Base-by-base conservation (phyloP, 192 early-diverging fungal species). In the Phlyctochytrium arcticum region DNA sequence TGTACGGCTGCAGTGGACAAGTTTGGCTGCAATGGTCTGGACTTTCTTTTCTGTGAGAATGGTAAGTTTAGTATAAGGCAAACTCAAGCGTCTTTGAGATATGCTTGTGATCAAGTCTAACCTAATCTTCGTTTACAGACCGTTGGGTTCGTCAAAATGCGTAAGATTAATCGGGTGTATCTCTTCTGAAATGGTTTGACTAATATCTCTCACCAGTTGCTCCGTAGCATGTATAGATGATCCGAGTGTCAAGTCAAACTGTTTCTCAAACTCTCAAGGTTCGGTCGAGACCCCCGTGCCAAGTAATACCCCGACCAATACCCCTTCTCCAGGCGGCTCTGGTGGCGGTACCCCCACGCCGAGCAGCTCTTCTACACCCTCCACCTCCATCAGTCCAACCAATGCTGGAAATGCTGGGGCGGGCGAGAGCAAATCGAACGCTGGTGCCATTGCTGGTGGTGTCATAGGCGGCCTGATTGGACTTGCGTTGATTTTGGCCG, bases 381-480 rank as follows among this genome's bases (percentile, higher is more conserved):
- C 62, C 12, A 61, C 62, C 7, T 42, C 48, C 15, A 48, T 19
- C 27, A 3, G 39, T 21, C 24, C 65, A n/a, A 31, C 51, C 21
- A 30, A 35, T n/a, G 47, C 23, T 27, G n/a, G 47, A 12, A 54
- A 31, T 50, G 48, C 4, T 26, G 33, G 32, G 12, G 29, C 27
- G 6, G 53, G 17, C 48, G 46, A n/a, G 17, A 50, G 32, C 48
- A 34, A 66, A 23, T 48, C 59, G 42, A 48, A 48, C 44, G 26
- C 44, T 24, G 64, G 64, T 0, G 64, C 64, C 9, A 66, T 66
- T 35, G 44, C 37, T 17, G 64, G 64, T 33, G 64, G 64, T 26
- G 48, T 66, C 34, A 35, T 66, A 21, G 64, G 64, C 54, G 64
- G 51, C 5, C 54, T 66, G 24, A 54, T 32, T 27, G 35, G 34